Evolutionary conservation across 1,284 basidiomycete genomes (phyloP).

Genomic region (Boletellus sp.): DNA sequence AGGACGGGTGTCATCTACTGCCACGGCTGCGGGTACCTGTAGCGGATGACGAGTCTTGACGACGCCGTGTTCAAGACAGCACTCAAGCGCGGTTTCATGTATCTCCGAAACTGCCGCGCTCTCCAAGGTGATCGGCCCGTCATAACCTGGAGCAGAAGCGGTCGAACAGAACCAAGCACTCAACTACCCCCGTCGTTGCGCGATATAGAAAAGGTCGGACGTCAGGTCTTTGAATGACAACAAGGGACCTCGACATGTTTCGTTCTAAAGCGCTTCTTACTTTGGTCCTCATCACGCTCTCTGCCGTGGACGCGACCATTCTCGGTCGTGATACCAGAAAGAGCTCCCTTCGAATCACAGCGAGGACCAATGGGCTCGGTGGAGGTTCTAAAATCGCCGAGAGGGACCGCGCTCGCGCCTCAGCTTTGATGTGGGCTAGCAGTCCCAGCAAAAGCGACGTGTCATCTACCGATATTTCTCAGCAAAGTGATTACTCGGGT

Average conservation of each 20-base stretch:
- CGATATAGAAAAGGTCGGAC: too few species aligned
- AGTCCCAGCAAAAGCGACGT: conserved; percentile 6
- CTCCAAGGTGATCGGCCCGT: too few species aligned
- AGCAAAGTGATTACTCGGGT: conserved; percentile 23
- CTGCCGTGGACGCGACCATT: conserved; percentile 13
- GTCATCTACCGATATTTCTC: not conserved
- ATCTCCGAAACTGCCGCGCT: too few species aligned
- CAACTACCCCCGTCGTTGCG: too few species aligned
- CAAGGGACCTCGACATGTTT: conserved; percentile 4
- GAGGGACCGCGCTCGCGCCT: conserved; percentile 21
- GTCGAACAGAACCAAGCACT: too few species aligned
- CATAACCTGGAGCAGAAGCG: too few species aligned
- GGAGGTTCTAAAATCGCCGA: conserved; percentile 6
- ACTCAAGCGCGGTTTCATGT: too few species aligned
- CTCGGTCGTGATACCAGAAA: conserved; percentile 9
- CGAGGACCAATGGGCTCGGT: conserved; percentile 3
- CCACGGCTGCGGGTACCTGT: too few species aligned
- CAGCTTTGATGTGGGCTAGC: conserved; percentile 3
- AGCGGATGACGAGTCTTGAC: too few species aligned
- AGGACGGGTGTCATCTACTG: too few species aligned
- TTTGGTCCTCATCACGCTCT: conserved; percentile 6
- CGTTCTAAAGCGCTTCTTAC: not conserved
- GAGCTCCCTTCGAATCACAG: conserved; percentile 15
- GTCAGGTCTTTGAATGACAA: too few species aligned
- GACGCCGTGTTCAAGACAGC: too few species aligned